These are phyloP conservation scores for Hygrophila difformis DNA, from an alignment of 257 asterid species.

Conservation along the genomic window DNA sequence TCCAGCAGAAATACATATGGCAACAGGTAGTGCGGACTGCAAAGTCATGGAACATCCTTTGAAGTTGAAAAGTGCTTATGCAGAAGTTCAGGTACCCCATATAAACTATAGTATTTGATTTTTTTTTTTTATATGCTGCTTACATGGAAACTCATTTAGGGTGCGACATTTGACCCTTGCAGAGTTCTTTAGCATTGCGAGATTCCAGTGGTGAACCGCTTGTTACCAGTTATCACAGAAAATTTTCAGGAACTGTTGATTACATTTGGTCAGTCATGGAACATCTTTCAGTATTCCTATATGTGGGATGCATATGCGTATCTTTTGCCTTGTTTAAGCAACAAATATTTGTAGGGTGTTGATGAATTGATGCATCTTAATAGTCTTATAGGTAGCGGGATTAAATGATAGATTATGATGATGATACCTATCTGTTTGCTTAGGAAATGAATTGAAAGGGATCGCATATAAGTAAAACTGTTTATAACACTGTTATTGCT, in stretches of 20 bases:
- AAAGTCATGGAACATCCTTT: slow-evolving; percentile 57
- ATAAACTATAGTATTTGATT: slow-evolving; percentile 11
- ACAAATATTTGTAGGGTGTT: no score
- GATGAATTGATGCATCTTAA: not conserved
- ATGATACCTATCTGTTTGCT: no score
- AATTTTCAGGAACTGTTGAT: slow-evolving; percentile 85
- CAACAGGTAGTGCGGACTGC: slow-evolving; percentile 69
- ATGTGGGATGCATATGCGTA: slow-evolving; percentile 1
- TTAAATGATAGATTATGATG: no score
- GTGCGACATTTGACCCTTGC: slow-evolving; percentile 17
- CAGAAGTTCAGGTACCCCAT: slow-evolving; percentile 63
- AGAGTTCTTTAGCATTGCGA: slow-evolving; percentile 57
- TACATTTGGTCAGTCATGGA: slow-evolving; percentile 75
- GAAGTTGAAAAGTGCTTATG: slow-evolving; percentile 66
- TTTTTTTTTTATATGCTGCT: no score
- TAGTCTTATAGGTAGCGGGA: not conserved
- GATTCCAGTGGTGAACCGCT: slow-evolving; percentile 81
- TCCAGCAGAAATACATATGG: slow-evolving; percentile 61
- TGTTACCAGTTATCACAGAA: slow-evolving; percentile 78
- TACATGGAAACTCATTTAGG: no score
- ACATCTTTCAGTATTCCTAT: slow-evolving; percentile 1
- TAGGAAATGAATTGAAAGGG: not conserved
- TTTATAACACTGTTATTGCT: not conserved
- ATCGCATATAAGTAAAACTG: not conserved
- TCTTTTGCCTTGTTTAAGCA: slow-evolving; percentile 8